These are phyloP conservation scores for Beauveria sp. DNA, from an alignment of 2,329 filamentous ascomycete genomes.

Conservation along the genomic window DNA sequence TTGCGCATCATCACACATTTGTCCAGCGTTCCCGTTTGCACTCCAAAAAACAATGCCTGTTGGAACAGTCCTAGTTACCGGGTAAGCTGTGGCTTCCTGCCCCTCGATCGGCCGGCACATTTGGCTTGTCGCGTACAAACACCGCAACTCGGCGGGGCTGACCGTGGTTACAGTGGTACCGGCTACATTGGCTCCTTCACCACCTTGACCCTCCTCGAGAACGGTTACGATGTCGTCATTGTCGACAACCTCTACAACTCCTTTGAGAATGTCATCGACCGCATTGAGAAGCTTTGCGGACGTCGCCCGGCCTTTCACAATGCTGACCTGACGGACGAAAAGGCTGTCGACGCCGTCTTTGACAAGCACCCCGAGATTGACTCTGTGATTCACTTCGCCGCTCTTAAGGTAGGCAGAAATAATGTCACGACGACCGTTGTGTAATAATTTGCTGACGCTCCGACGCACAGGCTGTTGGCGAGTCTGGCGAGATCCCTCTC, in stretches of 20 bases:
- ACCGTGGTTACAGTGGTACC: conserved; percentile 61
- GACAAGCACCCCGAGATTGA: conserved; percentile 85
- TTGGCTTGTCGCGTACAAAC: not conserved
- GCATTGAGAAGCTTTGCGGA: conserved; percentile 88
- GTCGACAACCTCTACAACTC: conserved; percentile 98
- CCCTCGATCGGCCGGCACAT: conserved; percentile 12
- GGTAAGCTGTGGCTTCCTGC: conserved; percentile 48
- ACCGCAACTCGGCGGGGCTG: conserved; percentile 3
- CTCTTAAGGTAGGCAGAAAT: conserved; percentile 65
- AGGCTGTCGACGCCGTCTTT: conserved; percentile 79
- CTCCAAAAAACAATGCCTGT: conserved; percentile 52
- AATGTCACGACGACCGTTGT: not conserved
- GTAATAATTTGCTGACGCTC: not conserved
- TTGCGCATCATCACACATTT: conserved; percentile 10
- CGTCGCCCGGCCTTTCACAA: conserved; percentile 81
- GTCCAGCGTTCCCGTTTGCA: conserved; percentile 18
- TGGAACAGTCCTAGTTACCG: conserved; percentile 85
- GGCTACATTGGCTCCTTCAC: conserved; percentile 99
- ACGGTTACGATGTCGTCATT: conserved; percentile 94
- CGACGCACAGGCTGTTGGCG: conserved; percentile 70
- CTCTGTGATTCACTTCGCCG: conserved; percentile 98
- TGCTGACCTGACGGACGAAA: conserved; percentile 81
- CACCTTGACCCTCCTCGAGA: conserved; percentile 79
- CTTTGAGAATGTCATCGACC: conserved; percentile 81
- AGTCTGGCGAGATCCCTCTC: conserved; percentile 86